phyloP scores from a whole-genome alignment of 163 green algal genomes.

The Chlorella variabilis region DNA sequence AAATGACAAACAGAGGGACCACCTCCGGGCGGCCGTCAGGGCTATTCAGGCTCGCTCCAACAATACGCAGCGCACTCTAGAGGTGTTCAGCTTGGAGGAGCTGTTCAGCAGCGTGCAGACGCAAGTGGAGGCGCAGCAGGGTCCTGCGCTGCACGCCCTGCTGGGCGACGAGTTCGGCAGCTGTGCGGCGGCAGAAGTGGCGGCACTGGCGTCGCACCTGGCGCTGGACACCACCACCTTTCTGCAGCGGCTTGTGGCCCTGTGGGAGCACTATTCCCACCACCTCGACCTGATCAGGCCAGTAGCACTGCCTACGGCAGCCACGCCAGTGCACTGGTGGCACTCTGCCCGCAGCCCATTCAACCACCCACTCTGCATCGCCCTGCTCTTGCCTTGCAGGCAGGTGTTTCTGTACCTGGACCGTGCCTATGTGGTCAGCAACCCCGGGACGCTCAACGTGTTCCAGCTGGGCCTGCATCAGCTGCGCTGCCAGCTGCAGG shows the following conservation, averaged over 20 bases:
- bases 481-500: slow-evolving; percentile 56
- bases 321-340: too few species aligned
- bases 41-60: slow-evolving; percentile 77
- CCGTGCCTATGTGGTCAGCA: slow-evolving; percentile 77
- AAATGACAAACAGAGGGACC: background rate
- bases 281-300: slow-evolving; percentile 81
- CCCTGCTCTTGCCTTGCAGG: slow-evolving; percentile 42
- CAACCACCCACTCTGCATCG: background rate
- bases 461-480: slow-evolving; percentile 25
- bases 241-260: slow-evolving; percentile 50
- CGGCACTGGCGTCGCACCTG: background rate
- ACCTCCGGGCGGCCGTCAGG: slow-evolving; percentile 68
- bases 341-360: too few species aligned
- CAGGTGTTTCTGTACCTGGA: slow-evolving; percentile 97
- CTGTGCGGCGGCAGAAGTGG: slow-evolving; percentile 15
- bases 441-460: slow-evolving; percentile 43
- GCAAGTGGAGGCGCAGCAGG: slow-evolving; percentile 11
- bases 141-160: background rate
- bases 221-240: slow-evolving; percentile 23
- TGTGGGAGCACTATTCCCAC: slow-evolving; percentile 84
- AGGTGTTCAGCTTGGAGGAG: slow-evolving; percentile 84
- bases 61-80: background rate
- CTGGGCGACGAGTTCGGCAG: slow-evolving; percentile 9
- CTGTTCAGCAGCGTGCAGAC: slow-evolving; percentile 76
- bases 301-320: background rate